phyloP scores from a whole-genome alignment of 2,329 filamentous ascomycete genomes.

The Colletotrichum magnum region DNA sequence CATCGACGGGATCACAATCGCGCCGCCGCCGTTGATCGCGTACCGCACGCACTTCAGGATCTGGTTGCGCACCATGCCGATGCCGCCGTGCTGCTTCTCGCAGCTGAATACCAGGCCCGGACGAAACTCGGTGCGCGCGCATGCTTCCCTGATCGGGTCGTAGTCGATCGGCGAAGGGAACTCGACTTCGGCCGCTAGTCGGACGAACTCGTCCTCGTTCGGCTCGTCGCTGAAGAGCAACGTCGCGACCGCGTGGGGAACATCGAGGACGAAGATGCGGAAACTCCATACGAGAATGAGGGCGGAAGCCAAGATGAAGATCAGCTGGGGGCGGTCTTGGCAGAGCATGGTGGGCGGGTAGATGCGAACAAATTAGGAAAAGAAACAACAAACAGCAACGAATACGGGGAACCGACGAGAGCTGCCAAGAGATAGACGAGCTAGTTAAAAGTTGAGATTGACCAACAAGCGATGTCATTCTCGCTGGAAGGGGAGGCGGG shows the following conservation, averaged over 20 bases:
- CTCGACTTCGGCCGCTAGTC: conserved; percentile 49
- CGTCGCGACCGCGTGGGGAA: conserved; percentile 19
- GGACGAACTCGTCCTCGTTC: conserved; percentile 43
- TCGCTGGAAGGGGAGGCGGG: background rate
- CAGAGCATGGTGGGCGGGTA: conserved; percentile 28
- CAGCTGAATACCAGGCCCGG: conserved; percentile 55
- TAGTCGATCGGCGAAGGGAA: conserved; percentile 53
- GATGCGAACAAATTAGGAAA: conserved; percentile 4
- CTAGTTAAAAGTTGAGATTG: background rate
- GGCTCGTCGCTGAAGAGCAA: conserved; percentile 16
- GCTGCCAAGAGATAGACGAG: conserved; percentile 1
- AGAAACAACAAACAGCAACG: background rate
- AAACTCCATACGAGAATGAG: conserved; percentile 36
- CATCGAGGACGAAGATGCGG: conserved; percentile 20
- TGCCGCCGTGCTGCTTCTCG: conserved; percentile 55
- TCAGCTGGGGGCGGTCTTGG: conserved; percentile 29
- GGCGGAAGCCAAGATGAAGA: conserved; percentile 14
- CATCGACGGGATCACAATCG: conserved; percentile 54
- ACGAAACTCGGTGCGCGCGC: conserved; percentile 50
- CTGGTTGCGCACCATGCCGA: conserved; percentile 57
- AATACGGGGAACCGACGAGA: conserved; percentile 2
- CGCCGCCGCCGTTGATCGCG: conserved; percentile 54
- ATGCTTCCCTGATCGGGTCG: conserved; percentile 50
- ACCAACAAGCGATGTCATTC: background rate
- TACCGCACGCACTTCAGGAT: conserved; percentile 58